phyloP scores from a whole-genome alignment of 2,329 filamentous ascomycete species.

The Neonectria coccinea region DNA sequence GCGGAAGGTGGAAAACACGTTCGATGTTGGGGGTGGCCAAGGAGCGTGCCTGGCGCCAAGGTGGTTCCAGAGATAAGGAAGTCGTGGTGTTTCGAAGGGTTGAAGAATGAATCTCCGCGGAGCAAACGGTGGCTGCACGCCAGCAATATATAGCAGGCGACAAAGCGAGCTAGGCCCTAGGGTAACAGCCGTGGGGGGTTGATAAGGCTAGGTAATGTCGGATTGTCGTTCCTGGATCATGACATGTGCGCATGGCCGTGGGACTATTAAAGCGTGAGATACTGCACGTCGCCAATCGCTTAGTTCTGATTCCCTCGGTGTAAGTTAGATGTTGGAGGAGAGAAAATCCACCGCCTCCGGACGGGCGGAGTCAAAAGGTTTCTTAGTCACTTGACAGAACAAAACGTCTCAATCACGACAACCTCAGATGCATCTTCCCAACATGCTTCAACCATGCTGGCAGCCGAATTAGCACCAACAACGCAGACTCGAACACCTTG shows the following conservation, averaged over 20 bases:
- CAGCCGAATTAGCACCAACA: background rate
- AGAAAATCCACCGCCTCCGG: background rate
- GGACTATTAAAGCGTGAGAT: background rate
- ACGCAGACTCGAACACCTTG: background rate
- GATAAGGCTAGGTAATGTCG: constrained; percentile 33
- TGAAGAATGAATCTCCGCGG: constrained; percentile 45
- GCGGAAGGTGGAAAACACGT: constrained; percentile 17
- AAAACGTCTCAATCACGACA: background rate
- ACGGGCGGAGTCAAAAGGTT: background rate
- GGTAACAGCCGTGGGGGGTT: constrained; percentile 20
- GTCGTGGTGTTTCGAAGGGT: constrained; percentile 33
- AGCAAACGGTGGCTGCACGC: constrained; percentile 36
- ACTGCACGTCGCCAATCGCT: background rate
- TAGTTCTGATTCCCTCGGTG: background rate
- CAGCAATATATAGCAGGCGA: constrained; percentile 39
- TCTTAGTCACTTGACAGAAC: background rate
- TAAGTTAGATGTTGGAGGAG: background rate
- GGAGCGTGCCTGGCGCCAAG: constrained; percentile 27
- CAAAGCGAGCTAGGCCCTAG: constrained; percentile 25
- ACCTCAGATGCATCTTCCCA: too few species aligned
- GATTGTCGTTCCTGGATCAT: constrained; percentile 8
- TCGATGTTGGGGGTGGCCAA: constrained; percentile 24
- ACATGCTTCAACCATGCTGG: background rate
- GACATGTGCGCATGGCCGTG: background rate
- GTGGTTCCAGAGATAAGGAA: constrained; percentile 39